A percentile compares a stretch with the other conserved stretches of the same genome.
phyloP scores from a whole-genome alignment of 805 yeast species.

The Groenewaldozyma tartarivorans region DNA sequence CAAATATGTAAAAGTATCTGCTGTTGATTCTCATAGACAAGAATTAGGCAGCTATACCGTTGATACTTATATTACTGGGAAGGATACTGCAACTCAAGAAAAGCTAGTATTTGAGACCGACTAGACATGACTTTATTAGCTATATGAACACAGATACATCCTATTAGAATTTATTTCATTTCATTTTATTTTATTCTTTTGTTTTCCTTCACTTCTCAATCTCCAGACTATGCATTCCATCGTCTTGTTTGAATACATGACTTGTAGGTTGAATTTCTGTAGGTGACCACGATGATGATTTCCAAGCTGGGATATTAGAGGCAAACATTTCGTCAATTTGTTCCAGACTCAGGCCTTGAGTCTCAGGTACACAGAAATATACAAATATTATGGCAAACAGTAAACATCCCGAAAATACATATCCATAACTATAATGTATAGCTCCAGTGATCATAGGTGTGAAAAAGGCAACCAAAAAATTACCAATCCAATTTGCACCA shows the following conservation, averaged over 20 bases:
- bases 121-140: no score
- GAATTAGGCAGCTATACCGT: background rate
- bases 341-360: slow-evolving; percentile 73
- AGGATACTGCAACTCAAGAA: no score
- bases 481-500: slow-evolving; percentile 35
- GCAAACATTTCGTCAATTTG: slow-evolving; percentile 63
- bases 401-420: slow-evolving; percentile 53
- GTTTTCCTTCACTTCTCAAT: no score
- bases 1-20: background rate
- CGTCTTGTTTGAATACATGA: no score
- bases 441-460: slow-evolving; percentile 56
- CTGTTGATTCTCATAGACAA: background rate
- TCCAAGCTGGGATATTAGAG: slow-evolving; percentile 35
- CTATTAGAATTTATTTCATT: no score
- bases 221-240: no score
- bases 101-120: no score
- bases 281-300: slow-evolving; percentile 8
- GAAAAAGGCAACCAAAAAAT: slow-evolving; percentile 54
- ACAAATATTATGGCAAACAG: slow-evolving; percentile 54
- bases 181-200: no score
- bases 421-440: slow-evolving; percentile 62
- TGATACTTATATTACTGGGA: no score
- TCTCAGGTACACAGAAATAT: slow-evolving; percentile 65
- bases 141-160: no score
- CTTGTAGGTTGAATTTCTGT: slow-evolving; percentile 5